These are phyloP conservation scores for Pestalotiopsis sp. DNA, from an alignment of 2,329 filamentous ascomycete species.

Conservation along the genomic window DNA sequence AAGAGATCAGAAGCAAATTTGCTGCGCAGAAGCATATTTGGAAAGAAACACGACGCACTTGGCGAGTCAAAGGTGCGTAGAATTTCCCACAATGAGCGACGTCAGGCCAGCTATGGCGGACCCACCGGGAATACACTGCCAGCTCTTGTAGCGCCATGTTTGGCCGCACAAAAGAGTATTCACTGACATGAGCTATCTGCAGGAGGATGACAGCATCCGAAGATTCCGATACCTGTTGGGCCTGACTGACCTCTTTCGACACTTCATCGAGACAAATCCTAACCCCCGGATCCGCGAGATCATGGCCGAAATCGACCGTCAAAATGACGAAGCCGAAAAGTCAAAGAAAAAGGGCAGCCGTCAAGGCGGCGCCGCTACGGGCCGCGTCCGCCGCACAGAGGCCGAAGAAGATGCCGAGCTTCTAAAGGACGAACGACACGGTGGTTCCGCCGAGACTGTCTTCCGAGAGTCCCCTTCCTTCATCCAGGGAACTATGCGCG, in stretches of 20 bases:
- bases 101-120: background rate
- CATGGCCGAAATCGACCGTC: conserved; percentile 90
- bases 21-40: conserved; percentile 87
- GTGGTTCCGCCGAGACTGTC: conserved; percentile 80
- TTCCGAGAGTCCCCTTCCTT: conserved; percentile 95
- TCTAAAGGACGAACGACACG: conserved; percentile 83
- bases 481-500: conserved; percentile 85
- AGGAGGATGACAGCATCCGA: conserved; percentile 94
- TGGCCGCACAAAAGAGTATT: background rate
- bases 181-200: conserved; percentile 9
- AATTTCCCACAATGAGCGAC: background rate
- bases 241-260: conserved; percentile 93
- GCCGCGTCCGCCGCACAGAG: conserved; percentile 84
- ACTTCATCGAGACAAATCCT: conserved; percentile 97
- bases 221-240: conserved; percentile 94
- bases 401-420: conserved; percentile 96
- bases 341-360: conserved; percentile 74
- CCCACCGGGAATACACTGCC: background rate
- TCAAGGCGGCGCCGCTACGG: conserved; percentile 79
- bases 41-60: conserved; percentile 89
- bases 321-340: conserved; percentile 74
- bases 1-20: conserved; percentile 84
- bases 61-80: conserved; percentile 85
- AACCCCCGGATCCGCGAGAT: conserved; percentile 93
- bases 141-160: background rate